Base-by-base conservation (phyloP, 2,329 filamentous ascomycete species). In the Hypoxylon sp. region DNA sequence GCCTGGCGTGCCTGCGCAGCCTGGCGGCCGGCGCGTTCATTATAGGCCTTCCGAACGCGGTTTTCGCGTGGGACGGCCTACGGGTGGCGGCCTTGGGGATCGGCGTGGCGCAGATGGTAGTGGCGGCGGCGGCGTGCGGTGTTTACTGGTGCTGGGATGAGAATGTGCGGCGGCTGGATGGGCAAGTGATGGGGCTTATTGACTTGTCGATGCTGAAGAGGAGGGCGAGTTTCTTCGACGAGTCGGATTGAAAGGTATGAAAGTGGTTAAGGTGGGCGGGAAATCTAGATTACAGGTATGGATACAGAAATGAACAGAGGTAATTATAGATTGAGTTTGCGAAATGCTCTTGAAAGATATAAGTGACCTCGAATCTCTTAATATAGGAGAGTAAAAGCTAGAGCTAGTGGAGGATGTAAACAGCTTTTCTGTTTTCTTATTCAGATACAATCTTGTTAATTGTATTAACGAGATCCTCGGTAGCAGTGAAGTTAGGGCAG, bases 171-270 rank as follows among this genome's bases (percentile, higher is more conserved):
- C 70, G 79, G 28, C 69, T 79, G 34, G 83, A 85, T 63, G 83
- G 83, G 3, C 72, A 73, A 56, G 75, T 81, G 5, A 82, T 85
- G 81, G 78, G 78, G 4, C 71, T 83, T 13, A 77, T 84, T 6
- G 80, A 84, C 61, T 57, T 82, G 72, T 75, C 76, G n/a, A 72
- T 78, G 48, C 52, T 83, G 59, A 82, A 79, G 74, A 68, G 77
- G 59, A 75, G 74, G 5, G 77, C 72, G 17, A 84, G 82, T 67
- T 83, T 81, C 68, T 83, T 84, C 50, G 81, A 84, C 28, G 73
- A 47, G 22, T 47, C 44, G 22, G 44, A 47, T 28, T 47, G 15
- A 17, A 47, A 5, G 10, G 10, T 2, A 1, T 2, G 7, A 6
- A n/a, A 6, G 11, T 46, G 15, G 20, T 26, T 47, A 2, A n/a